These are phyloP conservation scores for Nicotiana benthamiana DNA, from an alignment of 257 asterid genomes.

Conservation along the genomic window DNA sequence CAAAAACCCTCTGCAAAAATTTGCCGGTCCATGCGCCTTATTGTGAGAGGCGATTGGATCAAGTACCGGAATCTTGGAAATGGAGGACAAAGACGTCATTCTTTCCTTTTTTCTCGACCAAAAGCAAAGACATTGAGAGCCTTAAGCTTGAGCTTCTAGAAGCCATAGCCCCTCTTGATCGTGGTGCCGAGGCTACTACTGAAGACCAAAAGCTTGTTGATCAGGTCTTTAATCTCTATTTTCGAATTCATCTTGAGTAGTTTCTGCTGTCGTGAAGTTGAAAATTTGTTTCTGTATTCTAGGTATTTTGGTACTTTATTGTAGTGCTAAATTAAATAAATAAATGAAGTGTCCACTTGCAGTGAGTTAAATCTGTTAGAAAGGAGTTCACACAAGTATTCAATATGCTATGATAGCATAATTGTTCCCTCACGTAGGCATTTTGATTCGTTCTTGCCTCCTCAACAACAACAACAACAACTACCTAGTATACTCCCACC, in stretches of 20 bases:
- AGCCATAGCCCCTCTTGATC: constrained; percentile 49
- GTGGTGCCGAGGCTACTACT: constrained; percentile 52
- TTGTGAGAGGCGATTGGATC: not conserved
- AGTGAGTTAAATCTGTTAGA: not conserved
- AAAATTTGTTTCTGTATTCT: not conserved
- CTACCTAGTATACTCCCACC: no score
- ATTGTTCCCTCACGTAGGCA: not conserved
- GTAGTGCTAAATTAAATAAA: not conserved
- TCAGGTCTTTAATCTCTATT: constrained; percentile 16
- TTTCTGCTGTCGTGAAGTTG: not conserved
- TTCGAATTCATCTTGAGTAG: not conserved
- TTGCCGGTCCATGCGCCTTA: not conserved
- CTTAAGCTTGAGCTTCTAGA: constrained; percentile 50
- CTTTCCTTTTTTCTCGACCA: constrained; percentile 25
- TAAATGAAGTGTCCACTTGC: not conserved
- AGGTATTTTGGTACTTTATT: not conserved
- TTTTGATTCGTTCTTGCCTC: not conserved
- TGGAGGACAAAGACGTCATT: constrained; percentile 40
- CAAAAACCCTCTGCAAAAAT: not conserved
- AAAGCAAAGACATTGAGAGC: constrained; percentile 21
- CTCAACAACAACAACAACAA: no score
- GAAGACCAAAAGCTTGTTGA: constrained; percentile 45
- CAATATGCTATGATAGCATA: not conserved
- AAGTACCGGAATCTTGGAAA: constrained; percentile 10
- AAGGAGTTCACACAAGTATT: not conserved